Evolutionary conservation across 495 filamentous ascomycete genomes (phyloP), one percentile per base, ranked within the genome.

Genomic region (Aspergillus ostianus): DNA sequence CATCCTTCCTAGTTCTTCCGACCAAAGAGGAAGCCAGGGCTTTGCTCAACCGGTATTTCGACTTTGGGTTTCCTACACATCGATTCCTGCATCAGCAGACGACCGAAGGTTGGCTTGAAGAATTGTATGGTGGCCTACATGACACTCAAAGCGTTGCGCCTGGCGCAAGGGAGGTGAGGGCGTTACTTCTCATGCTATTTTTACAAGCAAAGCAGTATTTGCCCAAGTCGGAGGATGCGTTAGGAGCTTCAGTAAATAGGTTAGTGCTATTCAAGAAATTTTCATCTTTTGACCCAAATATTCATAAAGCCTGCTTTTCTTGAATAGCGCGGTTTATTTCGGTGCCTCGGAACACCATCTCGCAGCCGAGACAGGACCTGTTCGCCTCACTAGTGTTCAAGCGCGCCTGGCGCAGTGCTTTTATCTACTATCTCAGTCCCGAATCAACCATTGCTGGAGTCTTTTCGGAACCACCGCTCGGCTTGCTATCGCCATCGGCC

Each of bases 381-480:
- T 72, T 17, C 64, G 64, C 7, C 53, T 76, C 6, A 66, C 69
- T 0, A 73, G 70, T 32, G 67, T 72, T 13, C 73, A 76, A 53
- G 71, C 67, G 29, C 69, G 71, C 7, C 56, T 73, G 19, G 68
- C 69, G 20, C 71, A 73, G 47, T 73, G 71, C 51, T 68, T 75
- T 51, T 73, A 73, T 51, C 64, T 75, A 0, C 29, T 75, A 1
- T 70, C 67, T 0, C 63, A 72, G 27, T 75, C 73, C 8, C 58
- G 71, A 21, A 70, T 73, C 46, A 75, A 75, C 48, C 71, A 75
- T 46, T 71, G 69, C 29, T 75, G 73, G 73, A 73, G 69, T 51
- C 57, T 75, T 1, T 75, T 75, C 52, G 74, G 76, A 1, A 79
- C 73, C 3, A 70, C 71, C 0, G 74, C 72, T 27, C 70, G 67